These are phyloP conservation scores for Globisporangium lucens DNA, from an alignment of 352 stramenopile genomes.

Conservation along the genomic window DNA sequence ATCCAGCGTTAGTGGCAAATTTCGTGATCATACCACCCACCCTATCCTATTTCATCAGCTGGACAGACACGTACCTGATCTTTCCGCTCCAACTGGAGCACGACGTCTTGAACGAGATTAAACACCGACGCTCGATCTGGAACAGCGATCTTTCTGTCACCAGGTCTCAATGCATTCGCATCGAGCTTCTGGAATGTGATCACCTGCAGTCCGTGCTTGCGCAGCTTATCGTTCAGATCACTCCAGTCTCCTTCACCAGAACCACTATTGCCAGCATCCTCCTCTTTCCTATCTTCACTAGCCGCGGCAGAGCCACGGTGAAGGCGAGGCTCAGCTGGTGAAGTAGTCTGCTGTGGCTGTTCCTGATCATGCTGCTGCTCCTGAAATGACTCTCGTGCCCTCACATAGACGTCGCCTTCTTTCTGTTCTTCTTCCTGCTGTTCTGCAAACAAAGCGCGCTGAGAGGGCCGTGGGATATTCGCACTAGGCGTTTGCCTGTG, in stretches of 20 bases:
- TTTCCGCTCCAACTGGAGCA: conserved; percentile 56
- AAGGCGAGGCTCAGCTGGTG: not conserved
- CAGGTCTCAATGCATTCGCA: not conserved
- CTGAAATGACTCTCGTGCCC: not conserved
- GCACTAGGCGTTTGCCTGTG: not conserved
- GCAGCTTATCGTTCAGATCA: conserved; percentile 50
- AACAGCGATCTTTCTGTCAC: conserved; percentile 15
- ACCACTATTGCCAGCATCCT: not conserved
- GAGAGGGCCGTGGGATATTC: not conserved
- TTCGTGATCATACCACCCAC: not conserved
- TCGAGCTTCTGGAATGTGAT: conserved; percentile 35
- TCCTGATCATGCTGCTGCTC: not conserved
- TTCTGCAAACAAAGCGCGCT: conserved; percentile 11
- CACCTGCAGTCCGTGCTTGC: conserved; percentile 50
- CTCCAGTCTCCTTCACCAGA: conserved; percentile 6
- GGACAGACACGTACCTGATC: conserved; percentile 42
- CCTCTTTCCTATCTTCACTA: not conserved
- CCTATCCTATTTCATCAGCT: not conserved
- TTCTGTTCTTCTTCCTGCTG: conserved; percentile 10
- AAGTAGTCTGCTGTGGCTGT: not conserved
- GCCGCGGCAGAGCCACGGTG: not conserved
- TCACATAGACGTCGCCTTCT: not conserved
- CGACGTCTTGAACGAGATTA: conserved; percentile 59
- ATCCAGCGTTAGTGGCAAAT: not conserved
- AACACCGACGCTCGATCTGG: conserved; percentile 53